Conservation (phyloP, 1,284 basidiomycete species). For the Ceratorhiza oryzae-sativae region DNA sequence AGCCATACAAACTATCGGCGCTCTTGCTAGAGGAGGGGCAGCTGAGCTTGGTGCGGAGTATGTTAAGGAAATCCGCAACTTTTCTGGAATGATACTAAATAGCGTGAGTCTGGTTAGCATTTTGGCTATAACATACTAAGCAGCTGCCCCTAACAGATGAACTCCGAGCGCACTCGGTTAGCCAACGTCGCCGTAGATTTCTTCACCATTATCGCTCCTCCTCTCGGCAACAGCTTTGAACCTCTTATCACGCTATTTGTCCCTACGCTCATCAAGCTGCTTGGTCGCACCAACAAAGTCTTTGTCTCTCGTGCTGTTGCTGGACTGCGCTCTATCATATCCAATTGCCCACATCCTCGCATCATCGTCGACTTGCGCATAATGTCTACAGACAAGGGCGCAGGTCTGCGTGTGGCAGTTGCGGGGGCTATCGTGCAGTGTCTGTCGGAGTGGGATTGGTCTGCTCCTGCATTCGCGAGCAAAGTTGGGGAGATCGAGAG, state of each 20-base stretch:
- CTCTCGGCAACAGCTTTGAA: slow-evolving; percentile 69
- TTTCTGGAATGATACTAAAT: slow-evolving; percentile 64
- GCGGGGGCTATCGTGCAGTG: slow-evolving; percentile 61
- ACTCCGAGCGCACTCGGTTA: slow-evolving; percentile 78
- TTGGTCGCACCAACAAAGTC: slow-evolving; percentile 82
- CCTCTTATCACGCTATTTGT: slow-evolving; percentile 71
- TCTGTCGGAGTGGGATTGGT: slow-evolving; percentile 42
- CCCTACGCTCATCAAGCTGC: slow-evolving; percentile 71
- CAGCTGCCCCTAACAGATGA: slow-evolving; percentile 48
- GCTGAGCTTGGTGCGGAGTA: slow-evolving; percentile 65
- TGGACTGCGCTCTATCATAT: slow-evolving; percentile 68
- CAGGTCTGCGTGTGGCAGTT: slow-evolving; percentile 66
- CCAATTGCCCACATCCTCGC: slow-evolving; percentile 71
- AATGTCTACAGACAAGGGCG: slow-evolving; percentile 70
- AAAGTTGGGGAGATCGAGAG: slow-evolving; percentile 71
- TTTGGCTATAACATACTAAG: neutral
- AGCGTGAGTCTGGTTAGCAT: slow-evolving; percentile 55
- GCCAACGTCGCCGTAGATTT: slow-evolving; percentile 77
- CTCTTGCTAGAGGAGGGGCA: slow-evolving; percentile 65
- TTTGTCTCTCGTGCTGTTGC: slow-evolving; percentile 69
- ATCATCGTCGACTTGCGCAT: slow-evolving; percentile 69
- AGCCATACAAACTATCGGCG: slow-evolving; percentile 60
- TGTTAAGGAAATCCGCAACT: slow-evolving; percentile 59
- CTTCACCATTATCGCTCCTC: slow-evolving; percentile 61
- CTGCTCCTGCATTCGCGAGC: slow-evolving; percentile 52